Conservation (phyloP, 768 basidiomycete species). For the Podaxis pistillaris region DNA sequence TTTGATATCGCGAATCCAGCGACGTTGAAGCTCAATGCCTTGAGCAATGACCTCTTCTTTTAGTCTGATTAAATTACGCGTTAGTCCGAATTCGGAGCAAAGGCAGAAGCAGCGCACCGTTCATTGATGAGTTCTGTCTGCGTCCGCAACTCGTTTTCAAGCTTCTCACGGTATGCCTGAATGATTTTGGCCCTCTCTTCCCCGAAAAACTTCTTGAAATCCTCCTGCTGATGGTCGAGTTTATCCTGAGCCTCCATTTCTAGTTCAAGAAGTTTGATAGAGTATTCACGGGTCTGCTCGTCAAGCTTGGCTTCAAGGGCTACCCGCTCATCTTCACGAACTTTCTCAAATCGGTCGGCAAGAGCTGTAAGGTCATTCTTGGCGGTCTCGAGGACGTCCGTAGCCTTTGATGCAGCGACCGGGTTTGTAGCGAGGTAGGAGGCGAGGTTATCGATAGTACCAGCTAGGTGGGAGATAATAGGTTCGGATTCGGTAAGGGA, state of each 20-base stretch:
- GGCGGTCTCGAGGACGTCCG: constrained; percentile 75
- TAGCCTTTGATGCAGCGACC: constrained; percentile 61
- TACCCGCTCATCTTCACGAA: constrained; percentile 75
- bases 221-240: constrained; percentile 82
- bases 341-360: constrained; percentile 70
- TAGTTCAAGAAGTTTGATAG: constrained; percentile 71
- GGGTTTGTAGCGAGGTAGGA: constrained; percentile 79
- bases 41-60: constrained; percentile 95
- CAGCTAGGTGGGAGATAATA: constrained; percentile 88
- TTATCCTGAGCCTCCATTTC: constrained; percentile 87
- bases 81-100: background rate
- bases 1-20: constrained; percentile 97
- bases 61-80: constrained; percentile 46
- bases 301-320: constrained; percentile 67
- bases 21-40: constrained; percentile 94
- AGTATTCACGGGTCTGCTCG: constrained; percentile 84
- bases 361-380: constrained; percentile 79
- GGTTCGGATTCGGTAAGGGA: constrained; percentile 78
- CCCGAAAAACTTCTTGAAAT: constrained; percentile 78
- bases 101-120: constrained; percentile 51
- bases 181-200: constrained; percentile 73
- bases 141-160: constrained; percentile 79
- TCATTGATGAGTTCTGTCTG: constrained; percentile 95
- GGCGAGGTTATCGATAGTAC: constrained; percentile 90
- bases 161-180: constrained; percentile 79